Conservation (phyloP, 306 rosid species). For the Erythrophleum fordii region DNA sequence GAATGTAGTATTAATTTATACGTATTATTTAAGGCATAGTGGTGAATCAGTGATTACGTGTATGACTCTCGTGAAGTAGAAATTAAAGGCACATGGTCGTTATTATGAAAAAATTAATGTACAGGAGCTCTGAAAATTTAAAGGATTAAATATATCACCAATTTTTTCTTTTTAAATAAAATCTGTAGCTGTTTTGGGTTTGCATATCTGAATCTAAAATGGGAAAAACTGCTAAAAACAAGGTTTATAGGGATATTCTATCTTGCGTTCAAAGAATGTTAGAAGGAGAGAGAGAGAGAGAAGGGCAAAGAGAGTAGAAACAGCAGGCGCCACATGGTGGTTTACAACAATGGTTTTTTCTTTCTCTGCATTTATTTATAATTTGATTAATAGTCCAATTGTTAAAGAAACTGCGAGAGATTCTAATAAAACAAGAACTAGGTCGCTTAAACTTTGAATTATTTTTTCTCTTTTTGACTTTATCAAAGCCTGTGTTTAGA, state of each 20-base stretch:
- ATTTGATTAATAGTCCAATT: neutral
- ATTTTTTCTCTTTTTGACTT: too few species aligned
- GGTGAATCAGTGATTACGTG: constrained; percentile 36
- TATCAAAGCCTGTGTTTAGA: too few species aligned
- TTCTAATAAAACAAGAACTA: neutral
- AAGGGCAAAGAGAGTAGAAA: neutral
- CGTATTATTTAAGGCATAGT: constrained; percentile 1
- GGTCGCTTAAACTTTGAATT: too few species aligned
- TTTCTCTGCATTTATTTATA: neutral
- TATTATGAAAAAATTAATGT: constrained; percentile 3
- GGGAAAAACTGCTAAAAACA: neutral
- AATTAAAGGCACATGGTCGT: neutral
- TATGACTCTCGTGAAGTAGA: constrained; percentile 4
- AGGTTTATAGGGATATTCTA: neutral
- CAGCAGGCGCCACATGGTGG: neutral
- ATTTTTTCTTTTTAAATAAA: neutral
- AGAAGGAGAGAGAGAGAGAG: neutral
- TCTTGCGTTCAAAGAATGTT: neutral
- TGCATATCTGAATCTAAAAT: neutral
- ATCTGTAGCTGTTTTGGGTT: neutral
- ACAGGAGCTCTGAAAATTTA: constrained; percentile 22
- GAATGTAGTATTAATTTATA: neutral
- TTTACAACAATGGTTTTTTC: neutral
- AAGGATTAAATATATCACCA: neutral
- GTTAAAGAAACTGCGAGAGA: neutral